Base-by-base conservation (phyloP, 352 stramenopile species). In the Phytophthora palmivora region DNA sequence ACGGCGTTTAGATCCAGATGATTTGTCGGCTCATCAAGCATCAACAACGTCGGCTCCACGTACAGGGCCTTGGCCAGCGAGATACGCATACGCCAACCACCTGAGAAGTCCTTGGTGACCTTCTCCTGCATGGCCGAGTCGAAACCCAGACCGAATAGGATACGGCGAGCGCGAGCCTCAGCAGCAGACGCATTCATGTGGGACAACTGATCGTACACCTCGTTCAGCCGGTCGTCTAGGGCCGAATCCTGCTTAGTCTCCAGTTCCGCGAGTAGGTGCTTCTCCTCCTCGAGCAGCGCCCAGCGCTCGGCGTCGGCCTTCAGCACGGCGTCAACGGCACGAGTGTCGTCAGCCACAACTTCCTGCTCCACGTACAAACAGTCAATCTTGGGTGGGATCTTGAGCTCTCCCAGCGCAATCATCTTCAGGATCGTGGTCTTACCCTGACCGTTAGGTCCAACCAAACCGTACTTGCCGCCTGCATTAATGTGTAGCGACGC, bases 381-480 rank as follows among this genome's bases (percentile, higher is more conserved):
- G 77, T 99, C 97, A 57, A 99, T 96, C 64, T 98, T 96, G 46
- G 97, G 97, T 18, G 98, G 98, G 30, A 99, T 97, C 69, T 97
- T 97, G 32, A 99, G 87, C 73, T 99, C 97, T 16, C 88, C 79
- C 7, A 98, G 95, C 32, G 97, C 97, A 81, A 99, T 99, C 97
- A 99, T 99, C 88, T 99, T 99, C 39, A 99, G 78, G 26, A 99
- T 87, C n/a, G 98, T 99, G 48, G 94, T 98, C 79, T 99, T 99
- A 53, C 91, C 91, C 63, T 97, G 89, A 49, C 98, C 98, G 82
- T 99, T 99, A 1, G 97, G 96, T 39, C 97, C 98, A 10, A 99
- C 96, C 22, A 99, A 78, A 61, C 98, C 98, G 78, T 99, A 99
- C 65, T 98, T 95, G 52, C 96, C 82, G 32, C 98, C 97, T 52